phyloP scores from a whole-genome alignment of 148 eudicot species.

The Bassia scoparia region DNA sequence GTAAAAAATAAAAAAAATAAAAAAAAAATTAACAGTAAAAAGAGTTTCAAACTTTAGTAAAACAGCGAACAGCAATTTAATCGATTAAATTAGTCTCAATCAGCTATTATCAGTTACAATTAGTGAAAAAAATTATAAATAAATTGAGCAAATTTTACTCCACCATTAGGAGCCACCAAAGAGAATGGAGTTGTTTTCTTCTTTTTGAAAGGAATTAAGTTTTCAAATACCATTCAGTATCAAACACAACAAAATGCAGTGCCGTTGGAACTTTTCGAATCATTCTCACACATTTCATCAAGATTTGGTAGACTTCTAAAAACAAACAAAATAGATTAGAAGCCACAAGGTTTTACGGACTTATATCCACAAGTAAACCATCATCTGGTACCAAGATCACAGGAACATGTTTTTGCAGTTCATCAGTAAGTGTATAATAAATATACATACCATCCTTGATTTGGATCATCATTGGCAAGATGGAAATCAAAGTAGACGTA shows the following conservation, averaged over 20 bases:
- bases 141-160: background rate
- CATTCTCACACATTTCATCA: too few relatives aligned
- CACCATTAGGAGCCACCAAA: background rate
- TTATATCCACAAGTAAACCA: background rate
- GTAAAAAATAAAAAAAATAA: background rate
- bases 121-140: too few relatives aligned
- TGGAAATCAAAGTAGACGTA: constrained; percentile 94
- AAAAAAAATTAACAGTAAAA: too few relatives aligned
- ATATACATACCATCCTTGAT: constrained; percentile 84
- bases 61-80: too few relatives aligned
- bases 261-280: background rate
- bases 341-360: background rate
- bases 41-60: too few relatives aligned
- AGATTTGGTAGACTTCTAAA: background rate
- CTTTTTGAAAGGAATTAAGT: background rate
- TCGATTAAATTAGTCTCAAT: too few relatives aligned
- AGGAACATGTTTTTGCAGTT: background rate
- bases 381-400: background rate
- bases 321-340: background rate
- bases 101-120: too few relatives aligned
- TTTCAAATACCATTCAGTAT: background rate
- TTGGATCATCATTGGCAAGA: constrained; percentile 62
- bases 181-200: background rate
- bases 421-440: background rate
- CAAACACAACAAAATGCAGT: background rate